Percentiles rank a stretch among this genome's conserved stretches.
Evolutionary conservation across 768 basidiomycete species (phyloP).

Genomic region (Boletus huronensis): DNA sequence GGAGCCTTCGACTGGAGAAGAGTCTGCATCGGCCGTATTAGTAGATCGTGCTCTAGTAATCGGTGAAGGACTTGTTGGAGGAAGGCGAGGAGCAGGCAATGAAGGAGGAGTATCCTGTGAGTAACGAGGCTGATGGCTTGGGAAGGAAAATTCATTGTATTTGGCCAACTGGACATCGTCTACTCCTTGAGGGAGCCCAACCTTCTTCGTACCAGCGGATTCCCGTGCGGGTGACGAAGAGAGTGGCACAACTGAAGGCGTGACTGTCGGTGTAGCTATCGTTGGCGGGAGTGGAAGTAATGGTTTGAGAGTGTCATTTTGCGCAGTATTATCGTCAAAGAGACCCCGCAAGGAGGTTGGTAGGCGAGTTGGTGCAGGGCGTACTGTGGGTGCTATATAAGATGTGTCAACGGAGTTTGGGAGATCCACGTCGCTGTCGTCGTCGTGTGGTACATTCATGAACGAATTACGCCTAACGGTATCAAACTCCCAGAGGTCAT

Average conservation of each 20-base stretch:
- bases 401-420: constrained; percentile 13
- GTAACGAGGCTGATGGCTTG: constrained; percentile 53
- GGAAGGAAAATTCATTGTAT: constrained; percentile 53
- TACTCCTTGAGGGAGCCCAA: constrained; percentile 27
- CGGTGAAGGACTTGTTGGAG: constrained; percentile 32
- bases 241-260: constrained; percentile 24
- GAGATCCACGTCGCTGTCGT: constrained; percentile 27
- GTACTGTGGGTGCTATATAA: constrained; percentile 43
- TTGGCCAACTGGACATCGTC: constrained; percentile 44
- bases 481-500: constrained; percentile 74
- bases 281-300: constrained; percentile 29
- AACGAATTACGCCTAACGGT: constrained; percentile 51
- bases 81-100: constrained; percentile 17
- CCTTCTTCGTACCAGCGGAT: constrained; percentile 31
- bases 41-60: constrained; percentile 35
- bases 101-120: constrained; percentile 49
- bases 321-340: constrained; percentile 60
- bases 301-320: constrained; percentile 43
- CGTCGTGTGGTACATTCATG: constrained; percentile 19
- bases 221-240: constrained; percentile 39
- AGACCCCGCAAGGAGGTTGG: constrained; percentile 77
- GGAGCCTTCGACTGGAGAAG: constrained; percentile 11
- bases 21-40: constrained; percentile 25
- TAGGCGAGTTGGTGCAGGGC: constrained; percentile 49
- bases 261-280: constrained; percentile 26